Base-by-base conservation (phyloP, 2,329 filamentous ascomycete species). In the Coniochaeta ligniaria region DNA sequence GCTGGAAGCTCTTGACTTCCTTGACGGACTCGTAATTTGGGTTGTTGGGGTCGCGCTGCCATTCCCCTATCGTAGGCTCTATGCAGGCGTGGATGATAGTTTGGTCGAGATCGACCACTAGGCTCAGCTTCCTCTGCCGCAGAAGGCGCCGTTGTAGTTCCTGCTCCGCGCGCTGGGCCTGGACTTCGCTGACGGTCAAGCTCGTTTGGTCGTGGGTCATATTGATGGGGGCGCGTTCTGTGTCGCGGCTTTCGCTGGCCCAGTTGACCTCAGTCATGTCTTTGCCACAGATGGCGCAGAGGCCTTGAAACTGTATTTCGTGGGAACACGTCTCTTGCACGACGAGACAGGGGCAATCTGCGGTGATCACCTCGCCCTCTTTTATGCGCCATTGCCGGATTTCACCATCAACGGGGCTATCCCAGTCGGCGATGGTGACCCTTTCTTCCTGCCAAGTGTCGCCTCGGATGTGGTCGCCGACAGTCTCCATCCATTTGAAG, bases 1-100 rank as follows among this genome's bases (percentile, higher is more conserved):
- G 83, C 76, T 97, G 91, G 71, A 99, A 99, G 63, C 86, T 85
- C 68, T 85, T 83, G 43, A 99, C 93, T 63, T 96, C 89, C 72
- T 92, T 93, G 68, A 99, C 88, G 5, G 93, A 91, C 22, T 90
- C 86, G 73, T 97, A 87, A 68, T 99, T 99, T 20, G 95, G 92
- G 67, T 96, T 97, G 3, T 85, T 82, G 26, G 88, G 85, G 72
- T 99, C 93, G 57, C 86, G 83, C 79, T 96, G 91, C 95, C 95
- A 99, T 73, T 99, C 94, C 64, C 89, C 92, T 60, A 99, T 88
- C 0, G 95, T 99, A 7, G 93, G 94, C 67, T 99, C 95, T 69
- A 98, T 96, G 63, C 92, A 96, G 28, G 95, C 95, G 74, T 99
- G 95, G 66, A 99, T 99, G 69, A 99, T 95, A 61, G 95, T 99